Evolutionary conservation across 306 rosid species (phyloP), one percentile per base, ranked within the genome.

Genomic region (Vigna nakashimae): DNA sequence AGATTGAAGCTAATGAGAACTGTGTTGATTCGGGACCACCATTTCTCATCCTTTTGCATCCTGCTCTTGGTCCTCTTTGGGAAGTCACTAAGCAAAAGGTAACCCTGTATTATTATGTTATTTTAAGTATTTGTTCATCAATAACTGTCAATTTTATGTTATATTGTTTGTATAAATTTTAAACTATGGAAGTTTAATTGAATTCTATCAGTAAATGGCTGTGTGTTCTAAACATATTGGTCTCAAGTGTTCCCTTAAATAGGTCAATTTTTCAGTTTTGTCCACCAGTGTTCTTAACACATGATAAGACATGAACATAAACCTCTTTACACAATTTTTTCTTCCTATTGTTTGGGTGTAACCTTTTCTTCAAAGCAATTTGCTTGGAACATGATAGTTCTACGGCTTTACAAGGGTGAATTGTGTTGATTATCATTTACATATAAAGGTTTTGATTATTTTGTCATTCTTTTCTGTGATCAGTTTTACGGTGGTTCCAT

Each of bases 11-110:
- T 68, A 91, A 95, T 76, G 91, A 90, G 78, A 89, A 77, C 75
- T 95, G 92, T 81, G 56, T 83, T 58, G 84, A 82, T 90, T 89
- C 91, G 8, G 99, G 89, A 72, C 99, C 99, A 20, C 98, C 99
- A 55, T 92, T 91, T 91, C 94, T 95, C 80, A 86, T 95, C 67
- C 91, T 92, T 80, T 84, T 92, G 82, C 98, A 92, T 81, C 99
- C 99, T 78, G 89, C 97, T 83, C 98, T 95, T 69, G 99, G 99
- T 71, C 98, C 99, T 42, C 97, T 95, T 74, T 95, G 99, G 99
- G 97, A 92, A 85, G 87, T 95, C 79, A 83, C 91, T 57, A 89
- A 91, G 89, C 98, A 95, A 77, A 95, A 95, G 69, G 98, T 92
- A 85, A 74, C 17, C 45, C 64, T 50, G 6, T 63, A 7, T 82